Evolutionary conservation across 495 filamentous ascomycete genomes (phyloP), one percentile per base, ranked within the genome.

Genomic region (Baudoinia panamericana): DNA sequence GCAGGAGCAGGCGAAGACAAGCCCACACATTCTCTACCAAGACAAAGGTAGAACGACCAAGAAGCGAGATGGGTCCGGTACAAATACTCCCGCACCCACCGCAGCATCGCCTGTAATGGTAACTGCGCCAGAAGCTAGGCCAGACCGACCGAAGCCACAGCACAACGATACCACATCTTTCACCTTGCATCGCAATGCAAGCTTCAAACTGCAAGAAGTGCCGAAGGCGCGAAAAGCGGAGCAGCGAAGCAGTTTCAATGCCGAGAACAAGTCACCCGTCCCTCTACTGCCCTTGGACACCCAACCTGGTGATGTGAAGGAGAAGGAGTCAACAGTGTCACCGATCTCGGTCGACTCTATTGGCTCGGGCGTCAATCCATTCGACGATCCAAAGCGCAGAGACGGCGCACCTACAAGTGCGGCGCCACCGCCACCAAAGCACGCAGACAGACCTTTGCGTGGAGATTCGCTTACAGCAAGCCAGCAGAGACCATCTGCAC

Each of bases 21-120:
- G 82, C 6, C 83, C 85, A 24, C 86, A 96, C 59, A 93, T 94
- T 54, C 82, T 84, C 26, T 92, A 82, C 56, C 85, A 93, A 57
- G 84, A 92, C 53, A 87, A 86, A 55, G 76, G 76, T 0, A 72
- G 83, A 32, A 59, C 58, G 5, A 68, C 59, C 4, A 67, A 62
- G 55, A 70, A 63, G 56, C 59, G 67, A 30, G 64, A 67, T 43
- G 61, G 65, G 21, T 57, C 58, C 22, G 46, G 46, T 21, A 42
- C 24, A 40, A 50, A 44, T 31, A 43, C 45, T 5, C 42, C 49
- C 8, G 48, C 39, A 19, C 49, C 46, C 29, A 34, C 45, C 10
- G 50, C 36, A 13, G 41, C 57, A n/a, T 63, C 70, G 16, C 60
- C 67, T 4, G 53, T 62, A 5, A 46, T 55, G 18, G 42, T 57